Evolutionary conservation across 768 basidiomycete genomes (phyloP), one percentile per base, ranked within the genome.

Genomic region (Lactifluus volemus): DNA sequence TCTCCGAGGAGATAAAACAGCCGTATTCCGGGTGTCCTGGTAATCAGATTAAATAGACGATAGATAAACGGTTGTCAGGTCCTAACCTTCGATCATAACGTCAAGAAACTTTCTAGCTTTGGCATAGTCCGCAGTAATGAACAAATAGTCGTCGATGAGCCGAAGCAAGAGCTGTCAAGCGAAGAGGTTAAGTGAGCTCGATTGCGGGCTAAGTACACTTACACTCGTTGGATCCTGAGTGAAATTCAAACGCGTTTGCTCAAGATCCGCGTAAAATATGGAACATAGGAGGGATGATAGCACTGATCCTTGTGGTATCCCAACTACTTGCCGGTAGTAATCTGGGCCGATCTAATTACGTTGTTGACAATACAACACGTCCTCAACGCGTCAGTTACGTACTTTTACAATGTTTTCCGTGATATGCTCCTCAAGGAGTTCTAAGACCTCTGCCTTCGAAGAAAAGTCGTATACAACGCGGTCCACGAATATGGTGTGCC

Each of bases 291-390:
- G 69, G 0, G 89, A 81, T 7, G 94, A 97, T n/a, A 98, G 74
- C n/a, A 94, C 84, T 2, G 95, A 98, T 21, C 97, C 97, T 72
- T 99, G 97, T 1, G 97, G 96, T 25, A 99, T 99, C 2, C 97
- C 97, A 32, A 91, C 82, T n/a, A 80, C 82, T 72, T 99, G 97
- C 12, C 88, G 84, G 70, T 88, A 96, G 68, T 87, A 92, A 45
- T 81, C 73, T n/a, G 74, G 67, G 1, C 89, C 90, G 55, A 97
- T 93, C 92, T 96, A 32, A 17, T 15, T 12, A 11, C 32, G 49
- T 19, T 30, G 32, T 50, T 17, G 9, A 34, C 39, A 17, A 53
- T 15, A 44, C 10, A 45, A 41, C 45, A n/a, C 42, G 21, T 21
- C 34, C 30, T 6, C 25, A 52, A 39, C 17, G 15, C n/a, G 12